These are phyloP conservation scores for Lachnellula occidentalis DNA, from an alignment of 2,329 filamentous ascomycete species.

Conservation along the genomic window DNA sequence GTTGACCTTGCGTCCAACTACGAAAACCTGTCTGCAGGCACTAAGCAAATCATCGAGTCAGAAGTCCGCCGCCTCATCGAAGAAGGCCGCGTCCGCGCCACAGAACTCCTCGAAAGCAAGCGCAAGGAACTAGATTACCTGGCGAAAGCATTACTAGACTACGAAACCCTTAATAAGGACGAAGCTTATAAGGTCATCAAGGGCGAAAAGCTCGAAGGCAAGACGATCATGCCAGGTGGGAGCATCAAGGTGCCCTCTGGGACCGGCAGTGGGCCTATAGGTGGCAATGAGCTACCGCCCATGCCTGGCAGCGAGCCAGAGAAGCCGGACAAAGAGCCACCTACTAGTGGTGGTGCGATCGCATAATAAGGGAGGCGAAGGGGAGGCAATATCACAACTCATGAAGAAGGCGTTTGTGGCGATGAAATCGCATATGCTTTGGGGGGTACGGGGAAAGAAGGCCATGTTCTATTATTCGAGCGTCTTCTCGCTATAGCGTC, in stretches of 20 bases:
- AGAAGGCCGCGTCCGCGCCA: constrained; percentile 72
- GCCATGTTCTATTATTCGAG: background rate
- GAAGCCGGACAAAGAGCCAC: constrained; percentile 19
- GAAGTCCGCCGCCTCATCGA: constrained; percentile 84
- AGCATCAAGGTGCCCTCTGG: constrained; percentile 61
- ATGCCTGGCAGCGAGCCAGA: constrained; percentile 21
- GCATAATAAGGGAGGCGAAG: constrained; percentile 11
- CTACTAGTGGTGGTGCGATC: constrained; percentile 24
- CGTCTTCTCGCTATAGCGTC: background rate
- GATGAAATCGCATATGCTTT: background rate
- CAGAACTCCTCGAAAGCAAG: constrained; percentile 64
- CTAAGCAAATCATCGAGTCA: constrained; percentile 77
- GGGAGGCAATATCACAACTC: constrained; percentile 10
- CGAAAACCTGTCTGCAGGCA: constrained; percentile 75
- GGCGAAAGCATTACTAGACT: constrained; percentile 84
- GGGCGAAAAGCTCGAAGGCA: constrained; percentile 73
- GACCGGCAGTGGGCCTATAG: background rate
- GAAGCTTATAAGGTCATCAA: constrained; percentile 88
- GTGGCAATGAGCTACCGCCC: constrained; percentile 15
- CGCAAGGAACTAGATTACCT: constrained; percentile 82
- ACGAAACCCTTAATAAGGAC: constrained; percentile 83
- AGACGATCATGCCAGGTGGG: constrained; percentile 53
- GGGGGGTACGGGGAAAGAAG: background rate
- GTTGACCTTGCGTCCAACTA: constrained; percentile 83
- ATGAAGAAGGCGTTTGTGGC: constrained; percentile 11